Evolutionary conservation across 1,139 yeast genomes (phyloP), one percentile per base, ranked within the genome.

Genomic region (Candida pseudoviswanathii): DNA sequence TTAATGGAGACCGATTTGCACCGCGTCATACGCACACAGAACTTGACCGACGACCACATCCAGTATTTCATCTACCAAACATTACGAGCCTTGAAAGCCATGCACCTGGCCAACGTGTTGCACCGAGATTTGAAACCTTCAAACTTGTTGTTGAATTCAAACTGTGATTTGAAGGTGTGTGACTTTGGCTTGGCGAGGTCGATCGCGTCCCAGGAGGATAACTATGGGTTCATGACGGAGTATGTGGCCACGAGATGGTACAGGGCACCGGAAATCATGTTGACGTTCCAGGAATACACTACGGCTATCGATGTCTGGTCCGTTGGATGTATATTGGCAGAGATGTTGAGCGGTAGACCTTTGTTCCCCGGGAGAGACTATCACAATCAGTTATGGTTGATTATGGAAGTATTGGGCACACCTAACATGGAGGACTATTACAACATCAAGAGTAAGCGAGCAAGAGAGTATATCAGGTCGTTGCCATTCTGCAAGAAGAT

Each of bases 221-320:
- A 62, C 51, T 59, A 64, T 42, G 69, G 68, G 16, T 70, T 71
- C n/a, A 63, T 66, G 77, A 85, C 91, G 0, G 91, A 86, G 62
- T 86, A 86, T 56, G 92, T 86, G 5, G 91, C 91, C 1, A 86
- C 94, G 2, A 72, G 92, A 58, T 86, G 92, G 92, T 86, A 86
- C 62, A 71, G 92, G 53, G 91, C 91, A 0, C 92, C 91, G 0
- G 94, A 86, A 61, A 83, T 86, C 50, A 86, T 86, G 91, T 66
- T 86, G 25, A 81, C 87, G 1, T 81, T 81, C 42, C 84, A 86
- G 44, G 82, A 81, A 57, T 86, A 86, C 58, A 80, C 91, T 1
- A 79, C 86, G 0, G 86, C 89, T 2, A 84, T 86, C 53, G 94
- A 86, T 61, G 73, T 86, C 9, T 86, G 94, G 94, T 83, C 90